These are phyloP conservation scores for Chamaecyparis obtusa DNA, from an alignment of 75 land plant species.

Conservation along the genomic window DNA sequence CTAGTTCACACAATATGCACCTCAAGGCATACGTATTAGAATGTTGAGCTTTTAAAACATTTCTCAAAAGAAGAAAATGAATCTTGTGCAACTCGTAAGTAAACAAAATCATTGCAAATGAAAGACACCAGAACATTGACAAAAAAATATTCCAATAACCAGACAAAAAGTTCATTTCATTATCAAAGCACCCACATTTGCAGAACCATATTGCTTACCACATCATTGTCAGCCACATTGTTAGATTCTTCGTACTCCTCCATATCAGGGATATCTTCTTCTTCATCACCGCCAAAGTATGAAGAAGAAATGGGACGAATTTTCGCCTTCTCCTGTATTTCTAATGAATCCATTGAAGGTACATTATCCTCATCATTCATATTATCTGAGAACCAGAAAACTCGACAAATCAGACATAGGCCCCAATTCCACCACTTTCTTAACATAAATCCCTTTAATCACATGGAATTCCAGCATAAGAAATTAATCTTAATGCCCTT, in stretches of 20 bases:
- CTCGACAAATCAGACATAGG: background rate
- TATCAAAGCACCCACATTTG: background rate
- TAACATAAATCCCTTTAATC: background rate
- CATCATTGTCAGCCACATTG: constrained; percentile 61
- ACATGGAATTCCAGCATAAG: background rate
- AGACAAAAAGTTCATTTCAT: background rate
- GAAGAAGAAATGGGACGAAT: constrained; percentile 58
- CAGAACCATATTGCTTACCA: constrained; percentile 33
- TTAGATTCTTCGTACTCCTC: constrained; percentile 64
- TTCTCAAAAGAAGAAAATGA: background rate
- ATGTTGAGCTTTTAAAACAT: background rate
- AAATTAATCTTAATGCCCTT: background rate
- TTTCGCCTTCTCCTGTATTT: constrained; percentile 40
- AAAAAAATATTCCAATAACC: background rate
- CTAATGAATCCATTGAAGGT: constrained; percentile 78
- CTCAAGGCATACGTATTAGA: background rate
- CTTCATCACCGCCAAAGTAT: constrained; percentile 78
- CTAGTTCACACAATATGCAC: background rate
- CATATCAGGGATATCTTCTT: constrained; percentile 96
- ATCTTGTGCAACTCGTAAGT: too few relatives aligned
- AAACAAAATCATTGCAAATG: background rate
- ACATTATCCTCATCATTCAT: constrained; percentile 63
- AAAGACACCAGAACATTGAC: background rate
- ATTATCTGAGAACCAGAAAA: constrained; percentile 24
- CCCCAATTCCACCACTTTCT: background rate